These are phyloP conservation scores for Ensete glaucum DNA, from an alignment of 176 grass and related monocot genomes.

Conservation along the genomic window DNA sequence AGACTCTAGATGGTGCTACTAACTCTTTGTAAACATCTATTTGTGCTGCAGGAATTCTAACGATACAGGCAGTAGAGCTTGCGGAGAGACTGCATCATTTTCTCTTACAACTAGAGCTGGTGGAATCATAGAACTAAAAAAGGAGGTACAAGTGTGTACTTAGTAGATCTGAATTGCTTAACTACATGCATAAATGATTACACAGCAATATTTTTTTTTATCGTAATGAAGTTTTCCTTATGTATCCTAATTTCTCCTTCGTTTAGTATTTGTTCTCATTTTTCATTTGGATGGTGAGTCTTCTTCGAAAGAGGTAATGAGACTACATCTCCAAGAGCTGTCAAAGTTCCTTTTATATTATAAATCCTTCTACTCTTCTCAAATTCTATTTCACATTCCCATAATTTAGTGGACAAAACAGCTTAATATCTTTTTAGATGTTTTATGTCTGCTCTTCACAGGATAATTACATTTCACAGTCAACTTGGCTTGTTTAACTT, in stretches of 20 bases:
- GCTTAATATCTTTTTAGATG: too few species aligned
- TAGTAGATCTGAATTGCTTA: not conserved
- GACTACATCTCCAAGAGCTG: not conserved
- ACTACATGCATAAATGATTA: too few species aligned
- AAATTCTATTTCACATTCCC: too few species aligned
- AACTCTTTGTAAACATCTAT: constrained; percentile 1
- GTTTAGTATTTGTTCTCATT: not conserved
- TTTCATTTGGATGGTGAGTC: not conserved
- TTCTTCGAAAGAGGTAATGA: not conserved
- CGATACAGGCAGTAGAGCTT: constrained; percentile 30
- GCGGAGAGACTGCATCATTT: constrained; percentile 16
- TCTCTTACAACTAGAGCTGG: constrained; percentile 20
- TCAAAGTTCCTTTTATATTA: not conserved
- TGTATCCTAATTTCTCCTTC: not conserved
- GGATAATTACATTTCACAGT: not conserved
- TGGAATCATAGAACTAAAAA: constrained; percentile 25
- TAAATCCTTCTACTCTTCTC: too few species aligned
- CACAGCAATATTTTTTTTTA: too few species aligned
- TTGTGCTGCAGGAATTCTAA: constrained; percentile 37
- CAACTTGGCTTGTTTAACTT: not conserved
- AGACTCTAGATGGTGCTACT: not conserved
- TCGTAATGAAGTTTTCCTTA: not conserved
- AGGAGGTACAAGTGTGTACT: constrained; percentile 6
- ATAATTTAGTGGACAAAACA: too few species aligned
- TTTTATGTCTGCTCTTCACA: too few species aligned